Conservation (phyloP, 1,284 basidiomycete genomes). For the Phenoliferia sp. region DNA sequence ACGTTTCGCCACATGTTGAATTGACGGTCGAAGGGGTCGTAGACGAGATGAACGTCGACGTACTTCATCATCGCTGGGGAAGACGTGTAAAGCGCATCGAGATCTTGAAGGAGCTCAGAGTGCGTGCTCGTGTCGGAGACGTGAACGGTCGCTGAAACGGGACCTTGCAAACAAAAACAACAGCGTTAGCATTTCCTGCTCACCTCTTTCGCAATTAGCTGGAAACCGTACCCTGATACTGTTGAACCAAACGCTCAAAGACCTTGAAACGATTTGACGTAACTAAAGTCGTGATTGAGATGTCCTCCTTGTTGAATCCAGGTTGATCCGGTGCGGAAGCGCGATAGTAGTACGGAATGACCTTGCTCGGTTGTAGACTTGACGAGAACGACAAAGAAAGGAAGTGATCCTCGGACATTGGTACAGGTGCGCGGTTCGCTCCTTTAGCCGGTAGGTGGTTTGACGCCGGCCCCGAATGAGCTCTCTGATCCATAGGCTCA, state of each 20-base stretch:
- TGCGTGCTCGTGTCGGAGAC: slow-evolving; percentile 47
- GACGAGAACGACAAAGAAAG: slow-evolving; percentile 34
- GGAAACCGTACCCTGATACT: slow-evolving; percentile 58
- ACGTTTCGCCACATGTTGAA: slow-evolving; percentile 83
- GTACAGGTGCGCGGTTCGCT: slow-evolving; percentile 1
- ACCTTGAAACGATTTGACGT: slow-evolving; percentile 71
- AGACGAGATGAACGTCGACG: slow-evolving; percentile 80
- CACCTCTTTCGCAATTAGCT: background rate
- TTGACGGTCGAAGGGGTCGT: slow-evolving; percentile 72
- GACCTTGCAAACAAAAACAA: slow-evolving; percentile 52
- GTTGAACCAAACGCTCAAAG: slow-evolving; percentile 61
- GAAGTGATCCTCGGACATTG: slow-evolving; percentile 36
- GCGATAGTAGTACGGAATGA: slow-evolving; percentile 73
- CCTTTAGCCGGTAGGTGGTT: background rate
- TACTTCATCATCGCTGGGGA: slow-evolving; percentile 58
- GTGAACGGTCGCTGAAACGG: slow-evolving; percentile 74
- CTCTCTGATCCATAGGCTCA: slow-evolving; percentile 5
- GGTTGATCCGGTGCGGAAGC: slow-evolving; percentile 49
- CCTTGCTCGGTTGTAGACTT: slow-evolving; percentile 55
- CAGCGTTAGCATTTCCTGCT: background rate
- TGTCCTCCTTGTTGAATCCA: slow-evolving; percentile 51
- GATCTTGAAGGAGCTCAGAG: slow-evolving; percentile 52
- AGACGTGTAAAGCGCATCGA: slow-evolving; percentile 61
- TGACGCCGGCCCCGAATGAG: slow-evolving; percentile 18
- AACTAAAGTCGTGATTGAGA: slow-evolving; percentile 76